These are phyloP conservation scores for Periconia sp. DNA, from an alignment of 2,329 filamentous ascomycete species.

Conservation along the genomic window DNA sequence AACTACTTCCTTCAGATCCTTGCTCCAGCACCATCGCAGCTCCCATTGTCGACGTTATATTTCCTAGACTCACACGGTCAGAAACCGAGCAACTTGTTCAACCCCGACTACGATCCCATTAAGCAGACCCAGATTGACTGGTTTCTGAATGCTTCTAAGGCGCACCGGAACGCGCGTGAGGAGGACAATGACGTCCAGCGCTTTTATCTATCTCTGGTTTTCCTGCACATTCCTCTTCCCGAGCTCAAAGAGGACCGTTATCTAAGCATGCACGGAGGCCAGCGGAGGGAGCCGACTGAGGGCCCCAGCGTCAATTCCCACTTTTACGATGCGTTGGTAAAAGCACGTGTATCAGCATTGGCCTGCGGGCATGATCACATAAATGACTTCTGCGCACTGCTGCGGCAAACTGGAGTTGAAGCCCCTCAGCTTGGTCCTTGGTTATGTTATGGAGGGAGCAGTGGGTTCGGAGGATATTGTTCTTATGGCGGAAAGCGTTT, in stretches of 20 bases:
- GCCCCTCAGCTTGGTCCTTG: slow-evolving; percentile 18
- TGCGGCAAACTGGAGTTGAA: slow-evolving; percentile 19
- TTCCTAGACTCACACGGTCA: slow-evolving; percentile 89
- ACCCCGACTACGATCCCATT: slow-evolving; percentile 94
- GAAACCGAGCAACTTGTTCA: slow-evolving; percentile 80
- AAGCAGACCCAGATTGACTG: slow-evolving; percentile 90
- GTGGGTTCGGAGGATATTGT: slow-evolving; percentile 89
- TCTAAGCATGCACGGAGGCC: slow-evolving; percentile 66
- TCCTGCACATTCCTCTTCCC: slow-evolving; percentile 92
- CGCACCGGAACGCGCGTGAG: slow-evolving; percentile 59
- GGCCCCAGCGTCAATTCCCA: slow-evolving; percentile 84
- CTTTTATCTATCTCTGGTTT: slow-evolving; percentile 93
- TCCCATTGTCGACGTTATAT: slow-evolving; percentile 70
- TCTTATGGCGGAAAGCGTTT: slow-evolving; percentile 80
- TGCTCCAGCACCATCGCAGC: slow-evolving; percentile 59
- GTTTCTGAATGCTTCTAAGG: slow-evolving; percentile 75
- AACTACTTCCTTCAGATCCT: slow-evolving; percentile 91
- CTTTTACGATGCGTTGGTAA: slow-evolving; percentile 85
- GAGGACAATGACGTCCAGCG: slow-evolving; percentile 81
- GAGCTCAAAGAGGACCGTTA: slow-evolving; percentile 71
- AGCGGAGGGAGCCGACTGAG: slow-evolving; percentile 82
- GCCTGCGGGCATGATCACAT: slow-evolving; percentile 93
- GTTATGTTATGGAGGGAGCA: slow-evolving; percentile 85
- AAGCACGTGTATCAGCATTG: slow-evolving; percentile 81
- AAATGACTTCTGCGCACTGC: slow-evolving; percentile 84